Conservation (phyloP, 441 rosid genomes). For the Eutrema salsugineum region DNA sequence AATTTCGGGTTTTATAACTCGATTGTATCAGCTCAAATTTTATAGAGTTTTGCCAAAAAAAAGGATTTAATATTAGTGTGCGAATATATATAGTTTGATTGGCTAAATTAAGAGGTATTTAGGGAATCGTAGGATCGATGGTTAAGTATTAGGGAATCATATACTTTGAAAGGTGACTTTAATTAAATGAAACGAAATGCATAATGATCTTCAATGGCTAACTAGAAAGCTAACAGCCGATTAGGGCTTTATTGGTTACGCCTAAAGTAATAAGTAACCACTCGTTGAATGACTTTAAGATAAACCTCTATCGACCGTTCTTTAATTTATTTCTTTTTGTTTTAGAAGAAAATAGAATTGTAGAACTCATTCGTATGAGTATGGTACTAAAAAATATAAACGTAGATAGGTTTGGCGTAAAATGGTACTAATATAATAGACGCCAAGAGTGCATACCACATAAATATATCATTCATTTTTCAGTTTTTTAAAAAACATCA, state of each 20-base stretch:
- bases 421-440: slow-evolving; percentile 23
- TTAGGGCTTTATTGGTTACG: slow-evolving; percentile 9
- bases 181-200: too few species aligned
- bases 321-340: neutral
- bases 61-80: neutral
- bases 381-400: neutral
- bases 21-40: neutral
- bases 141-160: slow-evolving; percentile 15
- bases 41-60: neutral
- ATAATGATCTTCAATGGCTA: too few species aligned
- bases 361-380: slow-evolving; percentile 10
- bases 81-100: neutral
- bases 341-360: neutral
- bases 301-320: slow-evolving; percentile 21
- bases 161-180: neutral
- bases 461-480: slow-evolving; percentile 5
- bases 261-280: slow-evolving; percentile 10
- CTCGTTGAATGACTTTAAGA: slow-evolving; percentile 11
- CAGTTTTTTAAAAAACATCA: slow-evolving; percentile 1
- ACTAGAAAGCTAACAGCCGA: slow-evolving; percentile 9
- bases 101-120: neutral
- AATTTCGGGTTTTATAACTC: neutral
- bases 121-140: neutral
- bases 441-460: slow-evolving; percentile 25
- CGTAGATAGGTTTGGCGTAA: neutral